Percentiles rank a stretch among this genome's conserved stretches.
Conservation (phyloP, 257 asterid species). For the Asclepias syriaca region DNA sequence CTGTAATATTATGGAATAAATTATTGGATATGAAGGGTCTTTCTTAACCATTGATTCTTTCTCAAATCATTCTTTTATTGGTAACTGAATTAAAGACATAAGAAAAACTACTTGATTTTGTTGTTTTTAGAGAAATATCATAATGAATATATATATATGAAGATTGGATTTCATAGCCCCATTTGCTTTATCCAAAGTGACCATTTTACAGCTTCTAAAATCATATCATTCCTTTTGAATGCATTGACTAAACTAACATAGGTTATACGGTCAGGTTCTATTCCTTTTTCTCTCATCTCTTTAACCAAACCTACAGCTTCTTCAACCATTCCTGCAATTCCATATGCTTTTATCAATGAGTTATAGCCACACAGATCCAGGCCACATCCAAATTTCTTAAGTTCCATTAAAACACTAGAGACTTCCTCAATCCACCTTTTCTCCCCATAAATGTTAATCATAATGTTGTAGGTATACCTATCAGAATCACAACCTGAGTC, state of each 20-base stretch:
- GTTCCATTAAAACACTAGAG: constrained; percentile 40
- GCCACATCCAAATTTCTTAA: constrained; percentile 48
- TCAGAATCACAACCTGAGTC: constrained; percentile 56
- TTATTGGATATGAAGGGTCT: neutral
- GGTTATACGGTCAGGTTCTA: constrained; percentile 68
- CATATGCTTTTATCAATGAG: constrained; percentile 85
- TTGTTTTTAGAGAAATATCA: no score
- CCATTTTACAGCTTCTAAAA: constrained; percentile 95
- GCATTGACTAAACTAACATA: constrained; percentile 62
- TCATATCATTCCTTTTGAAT: constrained; percentile 66
- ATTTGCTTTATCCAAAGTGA: constrained; percentile 97
- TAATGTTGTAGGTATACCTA: constrained; percentile 61
- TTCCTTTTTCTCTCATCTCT: constrained; percentile 75
- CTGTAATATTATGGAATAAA: neutral
- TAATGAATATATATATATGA: neutral
- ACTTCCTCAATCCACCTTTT: constrained; percentile 83
- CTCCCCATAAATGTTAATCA: constrained; percentile 78
- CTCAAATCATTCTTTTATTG: no score
- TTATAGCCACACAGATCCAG: constrained; percentile 89
- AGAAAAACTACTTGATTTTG: no score
- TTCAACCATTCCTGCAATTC: constrained; percentile 85
- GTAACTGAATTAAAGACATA: no score
- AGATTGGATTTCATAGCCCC: constrained; percentile 33
- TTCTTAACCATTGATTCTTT: no score
- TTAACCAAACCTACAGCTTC: constrained; percentile 68